Conservation (phyloP, 805 yeast species). For the Wickerhamiella australiensis region DNA sequence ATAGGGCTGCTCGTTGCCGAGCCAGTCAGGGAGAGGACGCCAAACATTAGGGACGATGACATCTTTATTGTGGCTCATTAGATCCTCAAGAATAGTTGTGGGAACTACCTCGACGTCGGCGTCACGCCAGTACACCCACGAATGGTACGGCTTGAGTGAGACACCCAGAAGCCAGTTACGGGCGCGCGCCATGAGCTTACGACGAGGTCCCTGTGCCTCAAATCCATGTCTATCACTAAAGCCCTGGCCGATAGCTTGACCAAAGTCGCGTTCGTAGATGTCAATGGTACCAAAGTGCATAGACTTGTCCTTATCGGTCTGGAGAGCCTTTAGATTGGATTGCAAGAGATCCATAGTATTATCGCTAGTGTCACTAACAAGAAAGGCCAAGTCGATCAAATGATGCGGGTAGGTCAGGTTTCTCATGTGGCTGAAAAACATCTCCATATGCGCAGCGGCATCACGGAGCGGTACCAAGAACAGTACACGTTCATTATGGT, state of each 20-base stretch:
- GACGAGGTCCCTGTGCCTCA: constrained; percentile 88
- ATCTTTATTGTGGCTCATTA: constrained; percentile 84
- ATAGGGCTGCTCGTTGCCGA: constrained; percentile 85
- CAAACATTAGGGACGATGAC: constrained; percentile 95
- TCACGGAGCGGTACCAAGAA: constrained; percentile 87
- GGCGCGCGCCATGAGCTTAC: constrained; percentile 92
- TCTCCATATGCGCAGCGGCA: constrained; percentile 78
- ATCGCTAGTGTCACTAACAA: constrained; percentile 81
- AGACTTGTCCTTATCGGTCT: constrained; percentile 47
- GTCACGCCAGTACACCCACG: constrained; percentile 96
- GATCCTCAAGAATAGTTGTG: constrained; percentile 70
- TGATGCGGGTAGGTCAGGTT: constrained; percentile 71
- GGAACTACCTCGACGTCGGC: constrained; percentile 94
- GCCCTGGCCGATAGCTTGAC: constrained; percentile 83
- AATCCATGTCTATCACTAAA: constrained; percentile 91
- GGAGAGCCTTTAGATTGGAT: constrained; percentile 47
- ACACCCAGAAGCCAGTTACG: constrained; percentile 86
- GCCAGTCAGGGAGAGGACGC: constrained; percentile 89
- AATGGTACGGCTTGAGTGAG: constrained; percentile 81
- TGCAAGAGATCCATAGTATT: constrained; percentile 63
- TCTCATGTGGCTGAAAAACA: constrained; percentile 73
- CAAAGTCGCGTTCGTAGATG: constrained; percentile 82
- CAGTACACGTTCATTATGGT: constrained; percentile 59
- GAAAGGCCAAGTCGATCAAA: constrained; percentile 62
- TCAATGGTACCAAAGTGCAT: constrained; percentile 65